Evolutionary conservation across 495 filamentous ascomycete species (phyloP), one percentile per base, ranked within the genome.

Genomic region (Chaetomidium leptoderma): DNA sequence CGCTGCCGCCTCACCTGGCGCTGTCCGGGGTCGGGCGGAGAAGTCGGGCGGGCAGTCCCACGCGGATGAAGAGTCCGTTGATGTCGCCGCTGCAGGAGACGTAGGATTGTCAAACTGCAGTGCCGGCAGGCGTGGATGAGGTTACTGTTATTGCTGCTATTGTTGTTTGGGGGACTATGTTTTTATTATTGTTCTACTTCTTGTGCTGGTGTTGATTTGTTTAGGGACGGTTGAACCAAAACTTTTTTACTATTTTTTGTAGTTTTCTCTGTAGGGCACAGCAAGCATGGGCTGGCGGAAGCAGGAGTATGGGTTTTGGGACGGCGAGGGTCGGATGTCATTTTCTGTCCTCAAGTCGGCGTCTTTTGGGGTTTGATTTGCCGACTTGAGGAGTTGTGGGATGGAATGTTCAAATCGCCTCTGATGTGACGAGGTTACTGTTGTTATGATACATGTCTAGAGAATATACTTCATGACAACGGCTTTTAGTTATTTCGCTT

Each of bases 21-120:
- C 73, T 76, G 75, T 63, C 76, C 27, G 74, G 74, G 7, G 75
- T 77, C 5, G 79, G 79, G 11, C 70, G 77, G 43, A 77, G 82
- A 61, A 86, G 83, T 70, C 74, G 87, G 47, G 72, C 83, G 26
- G 81, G 77, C 1, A 88, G 84, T 67, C 87, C 87, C 23, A 81
- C 78, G 26, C 74, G 86, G 66, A 63, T 78, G 55, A 84, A 85
- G 69, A 88, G 84, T 67, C 84, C 86, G n/a, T 56, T 86, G 51
- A 77, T 83, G 68, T 66, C 70, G 49, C 71, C 78, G 21, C 53
- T 77, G 44, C 74, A 78, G 59, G 74, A 78, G 59, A 63, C 66
- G 16, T 65, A 55, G 40, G 23, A 19, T 30, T 13, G 21, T 53
- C n/a, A 13, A 14, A 27, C 5, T 55, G 35, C 14, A 19, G 13